Conservation (phyloP, 306 rosid genomes). For the Prinsepia uniflora region DNA sequence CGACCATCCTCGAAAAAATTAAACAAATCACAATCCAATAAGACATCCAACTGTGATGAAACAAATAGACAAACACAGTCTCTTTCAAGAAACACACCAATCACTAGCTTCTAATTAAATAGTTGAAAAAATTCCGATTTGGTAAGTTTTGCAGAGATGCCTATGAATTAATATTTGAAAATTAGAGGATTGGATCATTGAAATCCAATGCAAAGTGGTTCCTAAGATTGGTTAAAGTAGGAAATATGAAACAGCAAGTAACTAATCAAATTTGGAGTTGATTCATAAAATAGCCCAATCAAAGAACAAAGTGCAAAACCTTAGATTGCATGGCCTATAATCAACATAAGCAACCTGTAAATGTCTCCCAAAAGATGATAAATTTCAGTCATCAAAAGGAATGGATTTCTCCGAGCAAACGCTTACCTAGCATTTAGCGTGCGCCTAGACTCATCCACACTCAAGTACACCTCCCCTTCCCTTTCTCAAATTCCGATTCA, state of each 20-base stretch:
- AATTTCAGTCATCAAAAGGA: background rate
- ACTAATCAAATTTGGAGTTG: background rate
- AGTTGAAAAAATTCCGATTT: too few species aligned
- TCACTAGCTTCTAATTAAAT: too few species aligned
- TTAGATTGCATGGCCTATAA: conserved; percentile 1
- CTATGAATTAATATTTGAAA: too few species aligned
- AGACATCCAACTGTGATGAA: too few species aligned
- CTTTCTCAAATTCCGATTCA: conserved; percentile 31
- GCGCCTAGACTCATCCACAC: conserved; percentile 66
- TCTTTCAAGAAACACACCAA: too few species aligned
- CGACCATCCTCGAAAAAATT: too few species aligned
- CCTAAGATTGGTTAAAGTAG: background rate
- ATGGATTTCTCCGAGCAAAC: background rate
- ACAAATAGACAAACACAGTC: too few species aligned
- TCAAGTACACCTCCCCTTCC: conserved; percentile 46
- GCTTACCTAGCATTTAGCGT: conserved; percentile 57
- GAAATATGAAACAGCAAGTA: background rate
- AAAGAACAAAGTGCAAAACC: background rate
- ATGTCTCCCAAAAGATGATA: background rate
- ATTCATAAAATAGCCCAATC: background rate
- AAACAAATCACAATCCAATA: too few species aligned
- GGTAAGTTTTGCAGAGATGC: too few species aligned
- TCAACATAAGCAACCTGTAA: background rate
- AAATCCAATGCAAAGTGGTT: too few species aligned
- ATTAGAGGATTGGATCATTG: too few species aligned